Evolutionary conservation across 495 filamentous ascomycete genomes (phyloP).

Genomic region (Aspergillus biplanus): DNA sequence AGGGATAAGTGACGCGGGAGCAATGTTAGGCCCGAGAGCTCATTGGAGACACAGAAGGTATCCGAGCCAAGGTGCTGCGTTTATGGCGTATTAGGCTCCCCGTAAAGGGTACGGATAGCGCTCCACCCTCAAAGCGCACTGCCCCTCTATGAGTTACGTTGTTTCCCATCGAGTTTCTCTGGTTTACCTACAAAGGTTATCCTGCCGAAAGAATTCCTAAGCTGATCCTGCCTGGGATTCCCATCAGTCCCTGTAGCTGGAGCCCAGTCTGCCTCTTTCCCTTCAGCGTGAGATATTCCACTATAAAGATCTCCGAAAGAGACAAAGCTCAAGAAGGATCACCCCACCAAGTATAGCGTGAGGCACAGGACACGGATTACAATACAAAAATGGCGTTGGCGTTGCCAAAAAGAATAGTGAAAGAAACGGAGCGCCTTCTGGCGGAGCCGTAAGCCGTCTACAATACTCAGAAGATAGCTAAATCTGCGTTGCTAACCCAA

Average conservation of each 20-base stretch:
- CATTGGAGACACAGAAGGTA: neutral
- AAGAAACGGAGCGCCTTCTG: constrained; percentile 97
- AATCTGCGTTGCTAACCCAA: constrained; percentile 13
- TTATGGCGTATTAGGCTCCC: neutral
- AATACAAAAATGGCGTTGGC: constrained; percentile 66
- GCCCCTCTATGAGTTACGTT: constrained; percentile 42
- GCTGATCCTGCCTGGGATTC: neutral
- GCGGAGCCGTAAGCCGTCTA: constrained; percentile 79
- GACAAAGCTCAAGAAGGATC: constrained; percentile 10
- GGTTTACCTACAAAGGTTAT: neutral
- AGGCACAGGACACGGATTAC: constrained; percentile 2
- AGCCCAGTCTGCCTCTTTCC: neutral
- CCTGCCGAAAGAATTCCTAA: neutral
- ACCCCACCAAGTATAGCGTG: constrained; percentile 13
- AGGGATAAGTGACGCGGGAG: neutral
- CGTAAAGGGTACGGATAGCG: constrained; percentile 27
- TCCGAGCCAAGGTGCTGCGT: constrained; percentile 9
- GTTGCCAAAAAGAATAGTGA: constrained; percentile 94
- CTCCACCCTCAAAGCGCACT: constrained; percentile 28
- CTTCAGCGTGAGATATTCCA: neutral
- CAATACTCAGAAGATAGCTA: neutral
- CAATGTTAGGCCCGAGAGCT: neutral
- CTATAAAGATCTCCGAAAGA: neutral
- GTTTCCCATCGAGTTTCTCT: constrained; percentile 13
- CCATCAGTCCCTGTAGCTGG: neutral